Conservation (phyloP, 2,329 filamentous ascomycete genomes). For the Sarocladium kiliense region DNA sequence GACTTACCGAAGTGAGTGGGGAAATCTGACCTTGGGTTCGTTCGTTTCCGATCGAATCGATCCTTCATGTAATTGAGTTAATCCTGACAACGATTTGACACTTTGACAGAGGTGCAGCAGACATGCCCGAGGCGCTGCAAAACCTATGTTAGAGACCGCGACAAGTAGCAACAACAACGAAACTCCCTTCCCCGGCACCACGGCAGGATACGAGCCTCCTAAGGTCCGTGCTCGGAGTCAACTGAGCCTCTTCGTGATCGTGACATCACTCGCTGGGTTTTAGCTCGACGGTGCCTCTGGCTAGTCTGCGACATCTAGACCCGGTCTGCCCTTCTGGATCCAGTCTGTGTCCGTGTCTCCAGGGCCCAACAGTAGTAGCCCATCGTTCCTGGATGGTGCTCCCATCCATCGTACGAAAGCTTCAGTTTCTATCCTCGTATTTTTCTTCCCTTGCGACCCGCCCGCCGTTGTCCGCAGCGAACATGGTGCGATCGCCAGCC, state of each 20-base stretch:
- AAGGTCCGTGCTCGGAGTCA: neutral
- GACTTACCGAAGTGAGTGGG: neutral
- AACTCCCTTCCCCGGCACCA: neutral
- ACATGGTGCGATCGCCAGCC: neutral
- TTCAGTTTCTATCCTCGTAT: neutral
- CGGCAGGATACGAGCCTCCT: neutral
- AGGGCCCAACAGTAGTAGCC: too few species aligned
- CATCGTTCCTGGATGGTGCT: neutral
- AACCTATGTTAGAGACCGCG: neutral
- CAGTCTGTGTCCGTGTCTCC: neutral
- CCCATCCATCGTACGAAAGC: neutral
- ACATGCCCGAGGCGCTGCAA: neutral
- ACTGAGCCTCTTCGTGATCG: constrained; percentile 1
- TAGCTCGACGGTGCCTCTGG: neutral
- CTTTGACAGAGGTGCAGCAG: too few species aligned
- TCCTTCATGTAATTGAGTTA: too few species aligned
- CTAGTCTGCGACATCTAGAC: neutral
- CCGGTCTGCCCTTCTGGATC: neutral
- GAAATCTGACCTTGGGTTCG: neutral
- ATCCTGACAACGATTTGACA: too few species aligned
- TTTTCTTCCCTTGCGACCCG: neutral
- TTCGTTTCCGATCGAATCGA: neutral
- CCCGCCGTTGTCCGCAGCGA: neutral
- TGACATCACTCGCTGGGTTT: neutral
- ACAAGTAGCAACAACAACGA: neutral